phyloP scores from a whole-genome alignment of 2,329 filamentous ascomycete species.

The Tolypocladium guangdongense region DNA sequence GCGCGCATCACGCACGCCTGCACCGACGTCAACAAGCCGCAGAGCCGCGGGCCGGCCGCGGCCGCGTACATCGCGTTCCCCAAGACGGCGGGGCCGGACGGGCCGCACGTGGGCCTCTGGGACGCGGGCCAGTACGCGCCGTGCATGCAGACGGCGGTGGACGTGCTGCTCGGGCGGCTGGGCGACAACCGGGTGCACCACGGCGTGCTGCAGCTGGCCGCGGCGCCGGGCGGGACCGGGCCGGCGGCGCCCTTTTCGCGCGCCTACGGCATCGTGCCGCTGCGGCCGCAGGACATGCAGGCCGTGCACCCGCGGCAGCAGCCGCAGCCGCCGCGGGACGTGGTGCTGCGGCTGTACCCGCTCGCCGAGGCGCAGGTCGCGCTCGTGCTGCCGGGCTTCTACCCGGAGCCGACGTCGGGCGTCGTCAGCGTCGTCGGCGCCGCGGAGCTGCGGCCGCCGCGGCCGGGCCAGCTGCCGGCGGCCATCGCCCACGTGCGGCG shows the following conservation, averaged over 20 bases:
- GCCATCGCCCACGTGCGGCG: not conserved
- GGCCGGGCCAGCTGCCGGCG: not conserved
- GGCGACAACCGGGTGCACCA: slow-evolving; percentile 1
- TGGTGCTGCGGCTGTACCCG: not conserved
- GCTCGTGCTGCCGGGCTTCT: slow-evolving; percentile 4
- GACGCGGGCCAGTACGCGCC: slow-evolving; percentile 15
- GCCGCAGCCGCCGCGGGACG: no score
- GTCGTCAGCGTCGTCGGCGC: not conserved
- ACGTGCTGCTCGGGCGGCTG: slow-evolving; percentile 13
- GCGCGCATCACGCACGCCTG: not conserved
- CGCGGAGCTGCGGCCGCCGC: not conserved
- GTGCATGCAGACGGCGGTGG: slow-evolving; percentile 12
- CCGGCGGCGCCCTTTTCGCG: not conserved
- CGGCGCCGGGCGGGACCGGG: not conserved
- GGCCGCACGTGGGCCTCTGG: slow-evolving; percentile 4
- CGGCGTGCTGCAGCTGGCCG: slow-evolving; percentile 7
- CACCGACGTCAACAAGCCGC: not conserved
- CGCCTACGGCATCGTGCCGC: not conserved
- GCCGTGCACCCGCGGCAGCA: not conserved
- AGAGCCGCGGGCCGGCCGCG: not conserved
- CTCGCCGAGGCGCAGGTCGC: not conserved
- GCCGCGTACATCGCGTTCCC: not conserved
- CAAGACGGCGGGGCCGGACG: not conserved
- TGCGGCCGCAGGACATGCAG: not conserved
- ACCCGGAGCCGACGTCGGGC: not conserved